Base-by-base conservation (phyloP, 208 protist genomes). In the Phytomonas francai region DNA sequence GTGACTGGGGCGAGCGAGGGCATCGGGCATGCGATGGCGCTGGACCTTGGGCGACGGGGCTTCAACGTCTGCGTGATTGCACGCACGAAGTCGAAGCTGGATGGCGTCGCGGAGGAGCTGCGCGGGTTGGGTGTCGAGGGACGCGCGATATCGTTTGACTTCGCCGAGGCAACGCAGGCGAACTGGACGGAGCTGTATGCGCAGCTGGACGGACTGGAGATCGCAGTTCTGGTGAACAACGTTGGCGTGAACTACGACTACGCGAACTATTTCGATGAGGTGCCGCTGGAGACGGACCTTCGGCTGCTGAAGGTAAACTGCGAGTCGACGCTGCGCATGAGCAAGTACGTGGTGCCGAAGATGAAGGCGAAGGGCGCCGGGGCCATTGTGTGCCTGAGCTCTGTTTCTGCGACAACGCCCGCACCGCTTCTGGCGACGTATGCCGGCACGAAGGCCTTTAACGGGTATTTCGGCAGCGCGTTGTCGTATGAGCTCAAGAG, bases 1-100 rank as follows among this genome's bases (percentile, higher is more conserved):
- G 92, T 98, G 22, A 98, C 96, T 30, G 96, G 96, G 39, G 93
- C 94, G 8, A 94, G 91, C 34, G 95, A 97, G 81, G 97, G 97
- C 59, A 98, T 98, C 65, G 96, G 96, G 29, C 80, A 83, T 65
- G 96, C 89, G 9, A 94, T 97, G 81, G 70, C 90, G 28, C 34
- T 96, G 25, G 89, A 97, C 67, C 85, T 98, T 12, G 93, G 88
- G 8, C 87, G 78, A 61, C 86, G 84, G 60, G 92, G 92, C 36
- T 91, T 98, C 68, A 97, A 97, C 70, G 75, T 98, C n/a, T 81
- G 93, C 59, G 76, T 98, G 25, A 83, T 98, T 68, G 80, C 83
- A 1, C 84, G 96, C 71, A 97, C 83, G 8, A 34, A 94, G 73
- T 85, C 83, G 14, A 97, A 95, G 81, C 84, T 98, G 25, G 86